These are phyloP conservation scores for Colletotrichum brevisporum DNA, from an alignment of 2,329 filamentous ascomycete species.

Conservation along the genomic window DNA sequence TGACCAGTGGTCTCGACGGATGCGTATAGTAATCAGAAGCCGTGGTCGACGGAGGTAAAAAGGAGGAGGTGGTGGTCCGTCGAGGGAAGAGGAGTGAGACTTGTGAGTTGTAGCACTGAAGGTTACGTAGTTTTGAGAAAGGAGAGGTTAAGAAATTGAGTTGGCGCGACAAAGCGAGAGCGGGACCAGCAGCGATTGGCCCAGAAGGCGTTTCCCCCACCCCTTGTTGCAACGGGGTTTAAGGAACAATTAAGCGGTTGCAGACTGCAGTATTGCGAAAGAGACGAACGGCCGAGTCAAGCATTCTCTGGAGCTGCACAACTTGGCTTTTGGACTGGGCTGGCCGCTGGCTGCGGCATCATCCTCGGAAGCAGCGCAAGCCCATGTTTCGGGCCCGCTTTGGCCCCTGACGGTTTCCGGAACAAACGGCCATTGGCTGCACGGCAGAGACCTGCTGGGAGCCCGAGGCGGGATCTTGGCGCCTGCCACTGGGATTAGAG, in stretches of 20 bases:
- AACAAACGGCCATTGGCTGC: conserved; percentile 37
- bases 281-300: conserved; percentile 30
- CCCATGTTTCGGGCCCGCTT: conserved; percentile 36
- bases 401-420: conserved; percentile 21
- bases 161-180: conserved; percentile 14
- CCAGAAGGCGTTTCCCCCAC: not conserved
- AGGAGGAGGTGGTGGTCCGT: not conserved
- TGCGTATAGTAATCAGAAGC: conserved; percentile 22
- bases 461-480: conserved; percentile 16
- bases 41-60: conserved; percentile 6
- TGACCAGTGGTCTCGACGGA: not conserved
- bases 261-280: conserved; percentile 12
- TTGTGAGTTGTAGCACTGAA: not conserved
- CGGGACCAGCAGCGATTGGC: conserved; percentile 11
- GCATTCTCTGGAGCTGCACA: conserved; percentile 10
- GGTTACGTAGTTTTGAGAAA: conserved; percentile 18
- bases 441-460: conserved; percentile 6
- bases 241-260: conserved; percentile 4
- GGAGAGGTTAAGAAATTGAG: conserved; percentile 29
- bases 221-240: not conserved
- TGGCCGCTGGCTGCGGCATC: conserved; percentile 11
- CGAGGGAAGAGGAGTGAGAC: no score
- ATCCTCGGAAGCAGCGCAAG: not conserved
- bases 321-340: conserved; percentile 13
- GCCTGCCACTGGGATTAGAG: conserved; percentile 26